Evolutionary conservation across 2,329 filamentous ascomycete genomes (phyloP), one percentile per base, ranked within the genome.

Genomic region (Raffaelea ambrosiae): DNA sequence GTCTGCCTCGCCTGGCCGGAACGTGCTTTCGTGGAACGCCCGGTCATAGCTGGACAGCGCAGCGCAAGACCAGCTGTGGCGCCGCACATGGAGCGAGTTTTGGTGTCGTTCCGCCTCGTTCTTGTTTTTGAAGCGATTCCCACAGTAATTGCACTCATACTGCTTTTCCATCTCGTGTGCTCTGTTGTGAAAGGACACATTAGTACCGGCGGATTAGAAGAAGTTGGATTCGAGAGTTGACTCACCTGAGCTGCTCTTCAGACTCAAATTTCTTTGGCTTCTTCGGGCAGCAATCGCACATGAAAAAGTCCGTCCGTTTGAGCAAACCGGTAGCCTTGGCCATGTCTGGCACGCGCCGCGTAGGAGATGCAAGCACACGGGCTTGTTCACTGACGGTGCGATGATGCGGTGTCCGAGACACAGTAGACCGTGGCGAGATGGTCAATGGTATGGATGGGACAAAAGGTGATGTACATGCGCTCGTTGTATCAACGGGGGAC

Each of bases 71-170:
- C 93, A 98, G 43, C 90, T 96, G 67, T 97, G 89, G 21, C 86
- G 83, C 31, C 91, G 82, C 9, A 97, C 77, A 64, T 97, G 91
- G 11, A 97, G 78, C 14, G 90, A 95, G 60, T 96, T 97, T 61
- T 95, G 90, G 63, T 97, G 91, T 29, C 93, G 81, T 65, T 97
- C 91, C 3, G 90, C 90, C 68, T 97, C 93, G 59, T 97, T 97
- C 69, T 97, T 97, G 70, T 97, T 97, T 68, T 97, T 97, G 73
- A 97, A 97, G 11, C 91, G 83, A 63, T 96, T 96, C 39, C 86
- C 86, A 64, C 91, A 97, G 63, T 88, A 97, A 23, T 81, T 77
- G 65, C 91, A 97, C 53, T 87, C 87, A 64, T 96, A 97, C 66
- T 97, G 91, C 66, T 97, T 97, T 66, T 97, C 93, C 61, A 88